These are phyloP conservation scores for Candida nonsorbophila DNA, from an alignment of 805 yeast species.

Conservation along the genomic window DNA sequence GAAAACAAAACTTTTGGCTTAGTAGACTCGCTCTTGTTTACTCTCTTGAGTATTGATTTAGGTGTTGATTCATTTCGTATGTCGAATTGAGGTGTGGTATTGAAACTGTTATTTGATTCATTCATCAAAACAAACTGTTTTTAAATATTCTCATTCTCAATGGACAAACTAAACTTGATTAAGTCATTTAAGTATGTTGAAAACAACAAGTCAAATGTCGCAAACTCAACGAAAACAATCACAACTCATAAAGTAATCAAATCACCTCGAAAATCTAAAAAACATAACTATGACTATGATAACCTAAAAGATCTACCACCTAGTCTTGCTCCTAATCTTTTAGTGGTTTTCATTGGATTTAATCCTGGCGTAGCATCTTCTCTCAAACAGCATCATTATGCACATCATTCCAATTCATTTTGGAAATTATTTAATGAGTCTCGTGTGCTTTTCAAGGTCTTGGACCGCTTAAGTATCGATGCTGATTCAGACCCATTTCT, in stretches of 20 bases:
- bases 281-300: no score
- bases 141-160: no score
- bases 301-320: constrained; percentile 29
- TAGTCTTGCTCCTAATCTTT: constrained; percentile 17
- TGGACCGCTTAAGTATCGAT: constrained; percentile 1
- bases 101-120: no score
- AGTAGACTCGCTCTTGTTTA: constrained; percentile 1
- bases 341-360: constrained; percentile 59
- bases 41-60: constrained; percentile 8
- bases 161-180: no score
- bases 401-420: constrained; percentile 62
- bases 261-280: no score
- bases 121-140: no score
- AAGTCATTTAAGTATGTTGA: no score
- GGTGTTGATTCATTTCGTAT: constrained; percentile 11
- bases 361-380: constrained; percentile 70
- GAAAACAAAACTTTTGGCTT: constrained; percentile 24
- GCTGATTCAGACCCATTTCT: constrained; percentile 8
- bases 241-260: no score
- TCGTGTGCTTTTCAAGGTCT: constrained; percentile 29
- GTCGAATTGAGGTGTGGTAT: constrained; percentile 1
- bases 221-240: no score
- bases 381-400: constrained; percentile 60
- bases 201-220: no score
- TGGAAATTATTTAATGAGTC: constrained; percentile 61